Conservation (phyloP, 768 basidiomycete genomes). For the Hemileccinum impolitum region DNA sequence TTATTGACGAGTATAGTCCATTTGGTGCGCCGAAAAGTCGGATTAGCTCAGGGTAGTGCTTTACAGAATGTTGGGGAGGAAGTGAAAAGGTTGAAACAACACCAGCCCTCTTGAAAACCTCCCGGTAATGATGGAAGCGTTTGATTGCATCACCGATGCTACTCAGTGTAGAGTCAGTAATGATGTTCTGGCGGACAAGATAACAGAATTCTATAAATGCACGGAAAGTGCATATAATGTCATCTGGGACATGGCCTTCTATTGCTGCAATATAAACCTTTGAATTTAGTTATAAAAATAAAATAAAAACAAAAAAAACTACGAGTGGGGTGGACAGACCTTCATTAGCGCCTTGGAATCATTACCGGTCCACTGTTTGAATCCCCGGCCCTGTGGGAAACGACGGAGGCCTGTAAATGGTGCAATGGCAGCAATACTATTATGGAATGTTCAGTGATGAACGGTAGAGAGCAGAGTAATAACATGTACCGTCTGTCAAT, state of each 20-base stretch:
- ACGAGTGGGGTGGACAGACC: constrained; percentile 15
- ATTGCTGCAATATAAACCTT: constrained; percentile 32
- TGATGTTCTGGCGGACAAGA: constrained; percentile 9
- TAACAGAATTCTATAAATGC: constrained; percentile 15
- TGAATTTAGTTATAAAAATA: not conserved
- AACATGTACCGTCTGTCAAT: constrained; percentile 28
- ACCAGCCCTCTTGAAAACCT: constrained; percentile 13
- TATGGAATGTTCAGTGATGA: not conserved
- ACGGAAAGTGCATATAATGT: constrained; percentile 15
- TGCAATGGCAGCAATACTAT: constrained; percentile 28
- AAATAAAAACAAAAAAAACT: too few relatives aligned
- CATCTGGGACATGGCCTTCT: constrained; percentile 17
- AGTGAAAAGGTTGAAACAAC: constrained; percentile 22
- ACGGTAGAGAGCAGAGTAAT: not conserved
- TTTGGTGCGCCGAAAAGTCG: constrained; percentile 31
- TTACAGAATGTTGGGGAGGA: constrained; percentile 32
- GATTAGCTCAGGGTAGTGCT: constrained; percentile 20
- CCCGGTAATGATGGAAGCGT: constrained; percentile 21
- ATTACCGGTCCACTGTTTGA: constrained; percentile 39
- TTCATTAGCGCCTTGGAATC: constrained; percentile 41
- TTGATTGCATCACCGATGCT: constrained; percentile 15
- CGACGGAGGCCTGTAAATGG: constrained; percentile 25
- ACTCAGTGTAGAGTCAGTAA: constrained; percentile 17
- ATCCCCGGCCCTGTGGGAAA: constrained; percentile 30
- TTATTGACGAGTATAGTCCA: constrained; percentile 37